These are phyloP conservation scores for Trypanosoma cruzi DNA, from an alignment of 208 protist species.

Conservation along the genomic window DNA sequence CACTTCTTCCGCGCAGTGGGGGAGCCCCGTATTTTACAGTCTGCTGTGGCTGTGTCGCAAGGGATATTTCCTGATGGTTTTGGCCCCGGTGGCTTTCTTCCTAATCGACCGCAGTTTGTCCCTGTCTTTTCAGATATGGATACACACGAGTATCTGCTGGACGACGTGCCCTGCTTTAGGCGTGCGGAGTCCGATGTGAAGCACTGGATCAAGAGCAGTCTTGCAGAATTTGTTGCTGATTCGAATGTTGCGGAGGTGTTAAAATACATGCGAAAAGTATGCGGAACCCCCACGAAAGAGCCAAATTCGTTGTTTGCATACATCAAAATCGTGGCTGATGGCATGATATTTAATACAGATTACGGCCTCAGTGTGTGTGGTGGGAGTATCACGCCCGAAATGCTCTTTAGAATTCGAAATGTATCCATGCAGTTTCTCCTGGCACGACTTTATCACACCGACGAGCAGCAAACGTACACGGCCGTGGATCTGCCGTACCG, in stretches of 20 bases:
- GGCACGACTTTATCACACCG: constrained; percentile 77
- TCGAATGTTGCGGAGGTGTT: constrained; percentile 45
- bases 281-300: constrained; percentile 39
- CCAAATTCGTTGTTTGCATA: constrained; percentile 42
- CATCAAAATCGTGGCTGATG: constrained; percentile 80
- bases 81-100: constrained; percentile 70
- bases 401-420: constrained; percentile 69
- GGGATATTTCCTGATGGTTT: constrained; percentile 83
- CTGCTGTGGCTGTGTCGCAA: constrained; percentile 71
- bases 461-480: constrained; percentile 88
- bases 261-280: constrained; percentile 53
- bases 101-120: constrained; percentile 75
- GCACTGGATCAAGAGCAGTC: constrained; percentile 56
- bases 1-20: constrained; percentile 86
- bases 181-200: constrained; percentile 72
- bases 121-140: constrained; percentile 88
- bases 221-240: constrained; percentile 42
- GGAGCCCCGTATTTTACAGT: constrained; percentile 87
- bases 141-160: constrained; percentile 86
- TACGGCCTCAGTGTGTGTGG: constrained; percentile 53
- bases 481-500: constrained; percentile 71
- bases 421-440: constrained; percentile 72
- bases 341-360: constrained; percentile 82
- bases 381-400: constrained; percentile 46
- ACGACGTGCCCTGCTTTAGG: constrained; percentile 85